Evolutionary conservation across 2,329 filamentous ascomycete genomes (phyloP).

Genomic region (Xylariaceae sp.): DNA sequence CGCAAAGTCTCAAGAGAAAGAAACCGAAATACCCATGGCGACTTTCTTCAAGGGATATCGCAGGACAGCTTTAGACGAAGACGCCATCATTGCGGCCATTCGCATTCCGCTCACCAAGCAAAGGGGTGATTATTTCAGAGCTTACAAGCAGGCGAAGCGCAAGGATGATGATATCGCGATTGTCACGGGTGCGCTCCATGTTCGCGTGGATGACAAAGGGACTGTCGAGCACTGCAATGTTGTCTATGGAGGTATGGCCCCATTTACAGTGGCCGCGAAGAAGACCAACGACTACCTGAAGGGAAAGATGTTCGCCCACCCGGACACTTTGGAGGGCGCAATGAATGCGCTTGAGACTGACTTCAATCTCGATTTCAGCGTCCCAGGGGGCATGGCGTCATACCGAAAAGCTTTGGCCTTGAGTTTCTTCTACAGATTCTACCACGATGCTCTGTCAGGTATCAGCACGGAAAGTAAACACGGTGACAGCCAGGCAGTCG

Average conservation of each 20-base stretch:
- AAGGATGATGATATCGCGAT: slow-evolving; percentile 99
- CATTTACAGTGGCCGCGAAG: slow-evolving; percentile 83
- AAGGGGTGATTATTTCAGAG: slow-evolving; percentile 77
- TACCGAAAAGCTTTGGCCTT: slow-evolving; percentile 88
- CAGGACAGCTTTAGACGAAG: slow-evolving; percentile 71
- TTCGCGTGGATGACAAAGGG: slow-evolving; percentile 66
- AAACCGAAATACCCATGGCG: slow-evolving; percentile 84
- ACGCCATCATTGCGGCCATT: slow-evolving; percentile 82
- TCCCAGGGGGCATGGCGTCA: slow-evolving; percentile 95
- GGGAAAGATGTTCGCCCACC: slow-evolving; percentile 75
- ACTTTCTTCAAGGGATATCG: slow-evolving; percentile 92
- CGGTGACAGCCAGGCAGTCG: slow-evolving; percentile 68
- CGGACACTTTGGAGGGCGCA: slow-evolving; percentile 78
- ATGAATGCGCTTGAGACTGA: slow-evolving; percentile 89
- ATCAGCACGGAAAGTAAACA: slow-evolving; percentile 44
- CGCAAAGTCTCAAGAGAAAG: slow-evolving; percentile 69
- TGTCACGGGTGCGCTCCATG: slow-evolving; percentile 79
- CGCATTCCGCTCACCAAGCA: slow-evolving; percentile 73
- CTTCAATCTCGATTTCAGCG: slow-evolving; percentile 83
- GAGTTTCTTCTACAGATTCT: slow-evolving; percentile 96
- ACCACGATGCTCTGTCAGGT: slow-evolving; percentile 75
- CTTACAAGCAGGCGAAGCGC: slow-evolving; percentile 94
- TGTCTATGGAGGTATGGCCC: slow-evolving; percentile 93
- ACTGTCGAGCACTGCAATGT: slow-evolving; percentile 71
- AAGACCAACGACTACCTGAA: slow-evolving; percentile 68